These are phyloP conservation scores for Tuber borchii DNA, from an alignment of 495 filamentous ascomycete genomes.

Conservation along the genomic window DNA sequence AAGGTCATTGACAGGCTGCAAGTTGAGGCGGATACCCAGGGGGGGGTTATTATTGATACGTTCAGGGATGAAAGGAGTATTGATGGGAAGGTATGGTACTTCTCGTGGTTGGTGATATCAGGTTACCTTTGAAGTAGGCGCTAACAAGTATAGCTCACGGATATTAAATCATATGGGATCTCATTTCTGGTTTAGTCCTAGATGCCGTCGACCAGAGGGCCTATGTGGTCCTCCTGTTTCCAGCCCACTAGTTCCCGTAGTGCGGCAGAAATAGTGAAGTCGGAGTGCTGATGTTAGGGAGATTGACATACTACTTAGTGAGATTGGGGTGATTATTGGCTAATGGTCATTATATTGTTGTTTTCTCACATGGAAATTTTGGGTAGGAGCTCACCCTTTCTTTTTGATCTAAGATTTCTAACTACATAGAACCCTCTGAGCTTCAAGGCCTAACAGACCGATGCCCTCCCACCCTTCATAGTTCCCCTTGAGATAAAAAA, in stretches of 20 bases:
- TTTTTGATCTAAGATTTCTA: constrained; percentile 36
- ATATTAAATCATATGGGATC: constrained; percentile 94
- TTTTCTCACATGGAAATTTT: constrained; percentile 78
- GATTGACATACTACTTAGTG: constrained; percentile 74
- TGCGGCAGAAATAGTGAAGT: constrained; percentile 60
- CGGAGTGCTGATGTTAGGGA: constrained; percentile 90
- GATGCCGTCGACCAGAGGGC: constrained; percentile 48
- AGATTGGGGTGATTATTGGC: constrained; percentile 86
- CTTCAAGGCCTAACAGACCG: constrained; percentile 23
- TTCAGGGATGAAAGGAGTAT: constrained; percentile 85
- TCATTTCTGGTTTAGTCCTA: constrained; percentile 95
- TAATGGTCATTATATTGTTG: constrained; percentile 88
- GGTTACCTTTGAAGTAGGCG: not conserved
- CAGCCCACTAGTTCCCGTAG: constrained; percentile 59
- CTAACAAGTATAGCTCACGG: constrained; percentile 55
- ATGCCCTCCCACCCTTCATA: constrained; percentile 40
- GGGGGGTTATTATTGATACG: constrained; percentile 90
- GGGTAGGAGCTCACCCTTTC: constrained; percentile 50
- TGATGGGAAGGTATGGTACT: constrained; percentile 53
- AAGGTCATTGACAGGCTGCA: constrained; percentile 90
- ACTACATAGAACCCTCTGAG: constrained; percentile 9
- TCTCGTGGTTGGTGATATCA: not conserved
- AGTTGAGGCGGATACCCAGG: constrained; percentile 93
- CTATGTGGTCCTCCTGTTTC: constrained; percentile 40
- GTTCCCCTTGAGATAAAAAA: too few species aligned